Evolutionary conservation across 208 protist genomes (phyloP), one percentile per base, ranked within the genome.

Genomic region (Acanthamoeba lenticulata): DNA sequence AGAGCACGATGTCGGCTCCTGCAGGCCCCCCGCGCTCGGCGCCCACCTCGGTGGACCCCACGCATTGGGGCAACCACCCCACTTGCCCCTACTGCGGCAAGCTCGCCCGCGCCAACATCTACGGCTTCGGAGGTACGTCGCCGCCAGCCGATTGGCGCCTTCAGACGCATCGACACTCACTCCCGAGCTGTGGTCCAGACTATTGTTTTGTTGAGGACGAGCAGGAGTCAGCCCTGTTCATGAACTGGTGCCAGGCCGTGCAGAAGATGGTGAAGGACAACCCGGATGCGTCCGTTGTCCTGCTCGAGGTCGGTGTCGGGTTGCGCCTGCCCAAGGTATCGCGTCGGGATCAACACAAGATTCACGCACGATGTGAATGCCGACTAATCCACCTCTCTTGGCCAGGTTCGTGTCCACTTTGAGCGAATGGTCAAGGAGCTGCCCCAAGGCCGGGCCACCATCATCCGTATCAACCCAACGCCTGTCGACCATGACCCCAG

Each of bases 121-220:
- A 83, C 29, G 72, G 72, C 40, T 83, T 83, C 40, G 72, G 72
- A 49, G 72, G 72, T 83, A 83, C 29, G 9, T 11, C 13, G 5
- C 21, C 9, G 27, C 21, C 62, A 11, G 21, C 21, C 15, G 15
- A 11, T 60, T 27, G 52, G 11, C 52, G 11, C 36, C 6, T 42
- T 29, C 36, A 34, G 4, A 11, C 0, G 15, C 65, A 34, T 42
- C 65, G n/a, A n/a, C n/a, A n/a, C n/a, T n/a, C n/a, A n/a, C 62
- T 72, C 62, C 49, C 13, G 49, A 57, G 49, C 9, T 36, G 38
- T 83, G 67, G 4, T 42, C 24, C 67, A 83, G 72, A 83, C 29
- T 83, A 83, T n/a, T 83, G 72, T n/a, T 83, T 83, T 38, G 49
- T 83, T 27, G 72, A 83, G 72, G 29, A 83, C 72, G 72, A 83